Conservation (phyloP, 768 basidiomycete genomes). For the Mycena galopus region DNA sequence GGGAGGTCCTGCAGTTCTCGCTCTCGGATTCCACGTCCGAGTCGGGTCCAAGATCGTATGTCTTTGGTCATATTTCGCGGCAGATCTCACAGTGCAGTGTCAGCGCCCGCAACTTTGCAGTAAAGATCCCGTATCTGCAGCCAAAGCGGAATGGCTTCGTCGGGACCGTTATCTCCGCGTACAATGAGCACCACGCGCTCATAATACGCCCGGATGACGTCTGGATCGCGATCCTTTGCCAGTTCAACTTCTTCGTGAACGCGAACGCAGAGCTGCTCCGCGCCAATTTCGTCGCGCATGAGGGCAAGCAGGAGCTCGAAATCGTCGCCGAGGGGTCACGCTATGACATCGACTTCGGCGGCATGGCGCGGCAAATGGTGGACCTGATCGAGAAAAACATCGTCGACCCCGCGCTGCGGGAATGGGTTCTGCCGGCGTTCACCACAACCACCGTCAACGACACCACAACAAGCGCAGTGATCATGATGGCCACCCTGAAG, state of each 20-base stretch:
- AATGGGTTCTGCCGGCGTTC: conserved; percentile 46
- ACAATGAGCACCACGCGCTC: conserved; percentile 45
- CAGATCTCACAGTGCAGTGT: not conserved
- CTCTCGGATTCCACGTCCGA: not conserved
- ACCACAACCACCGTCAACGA: conserved; percentile 47
- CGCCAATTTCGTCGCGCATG: conserved; percentile 41
- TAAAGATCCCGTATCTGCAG: not conserved
- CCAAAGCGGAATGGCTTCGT: conserved; percentile 40
- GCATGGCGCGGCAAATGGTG: conserved; percentile 43
- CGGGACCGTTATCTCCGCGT: conserved; percentile 39
- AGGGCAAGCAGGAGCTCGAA: conserved; percentile 40
- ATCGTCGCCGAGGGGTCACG: conserved; percentile 18
- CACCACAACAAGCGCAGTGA: not conserved
- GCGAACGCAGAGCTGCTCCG: conserved; percentile 43
- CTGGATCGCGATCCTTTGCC: conserved; percentile 49
- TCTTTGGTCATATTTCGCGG: not conserved
- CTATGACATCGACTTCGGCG: conserved; percentile 40
- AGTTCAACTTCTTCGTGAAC: conserved; percentile 47
- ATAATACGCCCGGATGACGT: conserved; percentile 57
- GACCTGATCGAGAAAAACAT: conserved; percentile 31
- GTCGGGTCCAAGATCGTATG: not conserved
- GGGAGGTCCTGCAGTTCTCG: not conserved
- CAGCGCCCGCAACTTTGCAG: not conserved
- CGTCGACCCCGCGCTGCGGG: conserved; percentile 38
- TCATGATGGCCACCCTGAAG: conserved; percentile 46